These are phyloP conservation scores for Diplotaxis tenuifolia DNA, from an alignment of 345 rosid species.

Conservation along the genomic window DNA sequence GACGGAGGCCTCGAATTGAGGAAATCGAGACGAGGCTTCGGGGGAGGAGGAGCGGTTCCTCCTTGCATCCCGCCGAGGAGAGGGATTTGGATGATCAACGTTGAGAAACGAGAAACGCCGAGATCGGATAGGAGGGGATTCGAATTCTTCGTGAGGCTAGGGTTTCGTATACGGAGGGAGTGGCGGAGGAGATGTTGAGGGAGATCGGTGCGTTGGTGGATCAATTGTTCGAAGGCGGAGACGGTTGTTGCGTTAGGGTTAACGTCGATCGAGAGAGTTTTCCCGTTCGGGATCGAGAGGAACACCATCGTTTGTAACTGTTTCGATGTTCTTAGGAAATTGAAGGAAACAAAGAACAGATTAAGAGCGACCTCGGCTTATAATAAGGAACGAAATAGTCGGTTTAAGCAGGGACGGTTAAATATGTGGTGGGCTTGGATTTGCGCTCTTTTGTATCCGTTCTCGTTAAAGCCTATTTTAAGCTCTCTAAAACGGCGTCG, in stretches of 20 bases:
- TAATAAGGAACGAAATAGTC: background rate
- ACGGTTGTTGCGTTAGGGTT: conserved; percentile 58
- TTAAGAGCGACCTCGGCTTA: background rate
- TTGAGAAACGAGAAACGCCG: conserved; percentile 47
- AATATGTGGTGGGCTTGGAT: background rate
- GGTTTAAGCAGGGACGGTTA: background rate
- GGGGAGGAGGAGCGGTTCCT: conserved; percentile 17
- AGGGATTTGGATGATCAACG: conserved; percentile 69
- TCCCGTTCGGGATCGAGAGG: conserved; percentile 49
- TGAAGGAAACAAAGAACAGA: background rate
- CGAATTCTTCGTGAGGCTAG: conserved; percentile 20
- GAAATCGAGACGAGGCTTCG: conserved; percentile 79
- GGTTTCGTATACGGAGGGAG: conserved; percentile 35
- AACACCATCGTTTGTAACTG: conserved; percentile 49
- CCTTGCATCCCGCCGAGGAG: conserved; percentile 65
- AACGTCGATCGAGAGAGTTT: conserved; percentile 46
- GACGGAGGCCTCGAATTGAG: conserved; percentile 81
- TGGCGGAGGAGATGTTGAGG: conserved; percentile 47
- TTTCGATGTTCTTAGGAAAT: background rate
- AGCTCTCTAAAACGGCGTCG: background rate
- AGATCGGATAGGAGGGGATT: conserved; percentile 46
- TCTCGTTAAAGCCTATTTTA: background rate
- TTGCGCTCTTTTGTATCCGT: background rate
- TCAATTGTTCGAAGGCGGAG: conserved; percentile 45
- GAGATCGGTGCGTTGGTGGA: conserved; percentile 43